A percentile compares a stretch with the other conserved stretches of the same genome.
Conservation (phyloP, 768 basidiomycete genomes). For the Crepidotus variabilis region DNA sequence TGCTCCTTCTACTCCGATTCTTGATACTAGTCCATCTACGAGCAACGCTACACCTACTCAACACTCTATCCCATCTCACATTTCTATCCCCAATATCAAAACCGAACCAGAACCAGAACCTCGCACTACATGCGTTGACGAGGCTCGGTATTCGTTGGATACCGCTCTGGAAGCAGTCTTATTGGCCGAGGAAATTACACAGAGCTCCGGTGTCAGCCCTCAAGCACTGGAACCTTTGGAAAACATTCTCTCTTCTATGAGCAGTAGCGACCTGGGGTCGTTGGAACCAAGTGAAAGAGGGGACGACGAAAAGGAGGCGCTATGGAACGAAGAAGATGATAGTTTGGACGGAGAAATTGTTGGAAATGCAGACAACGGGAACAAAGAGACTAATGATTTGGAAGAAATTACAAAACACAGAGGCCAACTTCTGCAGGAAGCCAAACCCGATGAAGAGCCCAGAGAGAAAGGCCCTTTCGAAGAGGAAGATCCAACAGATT, state of each 20-base stretch:
- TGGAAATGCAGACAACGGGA: neutral
- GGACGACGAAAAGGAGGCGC: neutral
- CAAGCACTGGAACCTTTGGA: constrained; percentile 8
- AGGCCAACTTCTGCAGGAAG: neutral
- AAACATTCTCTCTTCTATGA: constrained; percentile 13
- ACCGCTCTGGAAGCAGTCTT: neutral
- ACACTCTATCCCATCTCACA: neutral
- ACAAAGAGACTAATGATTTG: neutral
- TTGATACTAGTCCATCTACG: neutral
- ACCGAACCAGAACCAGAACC: neutral
- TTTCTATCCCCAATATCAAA: neutral
- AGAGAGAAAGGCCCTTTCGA: neutral
- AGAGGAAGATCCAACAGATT: neutral
- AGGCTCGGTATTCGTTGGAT: neutral
- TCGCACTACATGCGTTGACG: neutral
- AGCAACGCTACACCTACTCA: neutral
- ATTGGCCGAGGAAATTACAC: neutral
- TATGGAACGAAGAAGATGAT: neutral
- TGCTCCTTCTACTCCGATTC: neutral
- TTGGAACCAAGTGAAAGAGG: constrained; percentile 21
- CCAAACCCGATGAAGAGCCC: neutral
- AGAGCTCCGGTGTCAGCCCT: constrained; percentile 1
- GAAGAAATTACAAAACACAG: neutral
- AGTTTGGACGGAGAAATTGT: neutral
- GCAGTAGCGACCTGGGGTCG: constrained; percentile 32